Evolutionary conservation across 148 eudicot species (phyloP).

Genomic region (Diospyros kaki): DNA sequence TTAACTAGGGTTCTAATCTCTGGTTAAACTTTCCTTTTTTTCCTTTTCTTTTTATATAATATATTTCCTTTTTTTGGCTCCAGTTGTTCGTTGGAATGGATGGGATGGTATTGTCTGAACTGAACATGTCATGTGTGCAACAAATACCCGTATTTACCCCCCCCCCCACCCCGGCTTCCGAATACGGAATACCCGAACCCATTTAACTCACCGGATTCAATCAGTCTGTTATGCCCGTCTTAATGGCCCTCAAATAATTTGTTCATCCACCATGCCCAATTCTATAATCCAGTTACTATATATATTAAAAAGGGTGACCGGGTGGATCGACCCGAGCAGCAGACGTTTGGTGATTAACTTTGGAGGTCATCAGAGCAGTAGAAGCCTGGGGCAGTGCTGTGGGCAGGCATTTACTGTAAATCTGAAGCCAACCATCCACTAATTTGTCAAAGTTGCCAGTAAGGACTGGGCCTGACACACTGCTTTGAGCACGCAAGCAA

Average conservation of each 20-base stretch:
- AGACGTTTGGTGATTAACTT: too few relatives aligned
- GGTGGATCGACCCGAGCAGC: too few relatives aligned
- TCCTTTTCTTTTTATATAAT: background rate
- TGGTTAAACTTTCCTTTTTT: conserved; percentile 16
- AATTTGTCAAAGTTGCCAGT: conserved; percentile 25
- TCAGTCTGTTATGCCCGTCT: too few relatives aligned
- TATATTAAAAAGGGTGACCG: too few relatives aligned
- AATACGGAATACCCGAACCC: background rate
- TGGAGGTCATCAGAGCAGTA: too few relatives aligned
- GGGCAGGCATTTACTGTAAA: conserved; percentile 14
- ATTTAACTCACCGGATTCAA: conserved; percentile 2
- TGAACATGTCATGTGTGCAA: conserved; percentile 2
- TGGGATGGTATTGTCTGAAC: too few relatives aligned
- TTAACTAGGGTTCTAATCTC: conserved; percentile 18
- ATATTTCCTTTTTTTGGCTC: background rate
- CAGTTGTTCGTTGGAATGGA: too few relatives aligned
- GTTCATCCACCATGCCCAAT: too few relatives aligned
- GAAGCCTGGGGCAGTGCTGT: conserved; percentile 2
- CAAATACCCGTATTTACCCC: conserved; percentile 12
- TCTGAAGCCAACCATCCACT: background rate
- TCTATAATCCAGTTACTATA: too few relatives aligned
- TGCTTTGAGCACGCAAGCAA: conserved; percentile 6
- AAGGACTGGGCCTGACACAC: conserved; percentile 2
- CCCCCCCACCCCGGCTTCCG: too few relatives aligned
- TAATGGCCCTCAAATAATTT: too few relatives aligned